These are phyloP conservation scores for Xylaria sp. DNA, from an alignment of 2,329 filamentous ascomycete species.

Conservation along the genomic window DNA sequence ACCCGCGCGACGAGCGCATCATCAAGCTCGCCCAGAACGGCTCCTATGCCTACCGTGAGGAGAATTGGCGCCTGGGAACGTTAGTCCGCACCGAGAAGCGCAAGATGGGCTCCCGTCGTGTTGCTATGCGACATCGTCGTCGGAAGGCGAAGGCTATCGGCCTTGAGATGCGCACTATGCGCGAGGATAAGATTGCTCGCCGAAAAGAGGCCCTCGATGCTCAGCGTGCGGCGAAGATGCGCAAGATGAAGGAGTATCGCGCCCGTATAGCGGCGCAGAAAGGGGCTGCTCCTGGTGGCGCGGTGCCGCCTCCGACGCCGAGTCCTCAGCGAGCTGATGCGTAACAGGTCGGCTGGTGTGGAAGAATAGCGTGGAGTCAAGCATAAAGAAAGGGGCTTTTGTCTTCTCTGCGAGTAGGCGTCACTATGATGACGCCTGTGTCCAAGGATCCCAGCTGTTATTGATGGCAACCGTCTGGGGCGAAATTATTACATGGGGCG, in stretches of 20 bases:
- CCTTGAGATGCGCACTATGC: constrained; percentile 46
- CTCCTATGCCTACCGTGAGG: constrained; percentile 67
- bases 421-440: neutral
- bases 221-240: constrained; percentile 37
- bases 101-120: constrained; percentile 55
- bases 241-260: constrained; percentile 43
- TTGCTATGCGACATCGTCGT: constrained; percentile 62
- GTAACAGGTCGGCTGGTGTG: neutral
- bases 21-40: constrained; percentile 60
- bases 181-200: constrained; percentile 47
- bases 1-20: constrained; percentile 56
- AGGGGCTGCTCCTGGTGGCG: constrained; percentile 8
- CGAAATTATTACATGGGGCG: too few species aligned
- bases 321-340: constrained; percentile 18
- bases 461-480: neutral
- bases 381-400: too few species aligned
- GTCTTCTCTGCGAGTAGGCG: neutral
- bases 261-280: constrained; percentile 28
- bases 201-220: constrained; percentile 47
- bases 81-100: constrained; percentile 62
- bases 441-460: neutral
- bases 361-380: neutral
- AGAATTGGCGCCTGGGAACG: constrained; percentile 67
- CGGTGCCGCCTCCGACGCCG: constrained; percentile 8
- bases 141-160: constrained; percentile 48